Conservation (phyloP, 768 basidiomycete genomes). For the Serendipita sp. region DNA sequence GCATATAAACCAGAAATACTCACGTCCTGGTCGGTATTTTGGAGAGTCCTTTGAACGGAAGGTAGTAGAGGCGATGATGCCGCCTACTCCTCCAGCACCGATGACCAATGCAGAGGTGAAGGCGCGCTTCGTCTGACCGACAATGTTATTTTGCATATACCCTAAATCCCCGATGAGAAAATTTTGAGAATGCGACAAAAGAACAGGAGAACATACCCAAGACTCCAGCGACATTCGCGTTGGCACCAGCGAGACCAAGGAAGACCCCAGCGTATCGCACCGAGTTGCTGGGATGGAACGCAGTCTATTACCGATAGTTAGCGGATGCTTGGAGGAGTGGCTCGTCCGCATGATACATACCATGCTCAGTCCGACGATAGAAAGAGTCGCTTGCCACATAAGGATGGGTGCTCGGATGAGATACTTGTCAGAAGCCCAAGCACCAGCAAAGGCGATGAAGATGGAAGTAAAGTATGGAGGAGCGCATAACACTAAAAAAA, state of each 20-base stretch:
- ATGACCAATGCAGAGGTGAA: conserved; percentile 13
- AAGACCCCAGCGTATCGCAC: conserved; percentile 6
- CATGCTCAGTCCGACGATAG: conserved; percentile 13
- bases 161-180: background rate
- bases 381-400: conserved; percentile 11
- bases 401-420: conserved; percentile 15
- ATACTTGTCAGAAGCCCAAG: conserved; percentile 13
- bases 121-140: conserved; percentile 13
- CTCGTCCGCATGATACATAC: background rate
- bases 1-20: background rate
- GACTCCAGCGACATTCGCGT: conserved; percentile 1
- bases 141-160: conserved; percentile 14
- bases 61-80: conserved; percentile 12
- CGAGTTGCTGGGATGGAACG: background rate
- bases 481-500: conserved; percentile 11
- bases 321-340: background rate
- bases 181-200: background rate
- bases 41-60: conserved; percentile 12
- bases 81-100: conserved; percentile 15
- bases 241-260: conserved; percentile 7
- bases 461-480: conserved; percentile 15
- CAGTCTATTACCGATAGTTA: background rate
- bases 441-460: conserved; percentile 13
- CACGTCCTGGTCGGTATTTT: conserved; percentile 9
- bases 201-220: background rate